A percentile compares a stretch with the other conserved stretches of the same genome.
Conservation (phyloP, 164 flowering plant species). For the Hamamelis virginiana region DNA sequence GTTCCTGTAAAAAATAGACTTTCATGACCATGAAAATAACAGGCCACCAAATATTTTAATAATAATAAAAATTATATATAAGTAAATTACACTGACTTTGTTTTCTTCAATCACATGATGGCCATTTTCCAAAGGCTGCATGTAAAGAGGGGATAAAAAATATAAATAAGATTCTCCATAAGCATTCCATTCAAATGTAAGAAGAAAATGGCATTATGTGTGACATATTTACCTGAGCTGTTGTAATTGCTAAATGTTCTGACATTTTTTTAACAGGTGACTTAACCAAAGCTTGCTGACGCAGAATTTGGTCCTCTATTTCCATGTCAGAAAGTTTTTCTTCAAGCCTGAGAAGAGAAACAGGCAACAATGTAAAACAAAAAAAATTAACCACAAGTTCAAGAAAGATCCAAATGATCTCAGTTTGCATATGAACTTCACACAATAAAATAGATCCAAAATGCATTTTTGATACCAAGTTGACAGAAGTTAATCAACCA, state of each 20-base stretch:
- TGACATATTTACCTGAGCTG: slow-evolving; percentile 23
- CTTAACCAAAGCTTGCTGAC: slow-evolving; percentile 31
- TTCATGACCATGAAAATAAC: neutral
- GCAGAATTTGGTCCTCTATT: slow-evolving; percentile 41
- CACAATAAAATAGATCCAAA: neutral
- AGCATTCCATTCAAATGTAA: neutral
- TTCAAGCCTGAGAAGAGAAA: slow-evolving; percentile 37
- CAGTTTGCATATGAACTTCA: neutral
- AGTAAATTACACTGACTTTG: neutral
- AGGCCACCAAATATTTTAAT: neutral
- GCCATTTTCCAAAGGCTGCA: slow-evolving; percentile 44
- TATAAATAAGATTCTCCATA: neutral
- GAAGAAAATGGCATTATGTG: neutral
- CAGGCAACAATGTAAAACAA: neutral
- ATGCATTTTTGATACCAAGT: neutral
- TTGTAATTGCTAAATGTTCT: slow-evolving; percentile 18
- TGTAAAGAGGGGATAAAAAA: neutral
- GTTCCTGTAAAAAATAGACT: slow-evolving; percentile 18
- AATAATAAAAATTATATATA: neutral
- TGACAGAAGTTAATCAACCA: no score
- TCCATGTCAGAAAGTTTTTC: slow-evolving; percentile 56
- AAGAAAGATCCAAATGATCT: neutral
- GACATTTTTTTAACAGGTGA: slow-evolving; percentile 28
- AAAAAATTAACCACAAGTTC: neutral
- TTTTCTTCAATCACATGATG: slow-evolving; percentile 29